phyloP scores from a whole-genome alignment of 331 rosid species.

The Cydonia oblonga region DNA sequence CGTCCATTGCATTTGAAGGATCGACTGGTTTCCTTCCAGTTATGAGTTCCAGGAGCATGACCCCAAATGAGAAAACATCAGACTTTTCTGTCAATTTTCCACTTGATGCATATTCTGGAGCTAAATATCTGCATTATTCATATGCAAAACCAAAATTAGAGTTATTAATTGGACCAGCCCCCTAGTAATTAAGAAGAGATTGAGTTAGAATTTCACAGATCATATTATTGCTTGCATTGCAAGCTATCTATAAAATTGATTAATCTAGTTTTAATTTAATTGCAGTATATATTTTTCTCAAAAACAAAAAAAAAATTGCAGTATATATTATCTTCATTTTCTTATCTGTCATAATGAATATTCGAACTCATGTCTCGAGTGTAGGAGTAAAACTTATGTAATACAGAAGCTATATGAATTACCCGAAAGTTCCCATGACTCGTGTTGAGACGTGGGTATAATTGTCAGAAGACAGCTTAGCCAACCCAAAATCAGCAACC shows the following conservation, averaged over 20 bases:
- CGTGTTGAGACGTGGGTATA: constrained; percentile 84
- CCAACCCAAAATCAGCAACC: constrained; percentile 64
- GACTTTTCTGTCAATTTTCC: constrained; percentile 80
- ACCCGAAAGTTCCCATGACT: constrained; percentile 97
- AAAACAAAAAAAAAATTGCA: no score
- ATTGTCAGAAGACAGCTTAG: constrained; percentile 65
- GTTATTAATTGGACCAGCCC: not conserved
- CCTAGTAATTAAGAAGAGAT: not conserved
- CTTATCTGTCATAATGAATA: not conserved
- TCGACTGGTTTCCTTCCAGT: constrained; percentile 70
- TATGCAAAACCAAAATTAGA: not conserved
- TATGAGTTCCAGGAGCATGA: constrained; percentile 72
- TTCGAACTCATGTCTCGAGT: not conserved
- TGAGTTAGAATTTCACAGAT: not conserved
- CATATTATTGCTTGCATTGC: not conserved
- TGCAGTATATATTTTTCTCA: no score
- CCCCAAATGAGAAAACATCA: constrained; percentile 87
- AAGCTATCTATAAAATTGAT: not conserved
- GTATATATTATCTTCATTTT: not conserved
- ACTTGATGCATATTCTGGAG: constrained; percentile 91
- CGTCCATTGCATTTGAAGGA: constrained; percentile 41
- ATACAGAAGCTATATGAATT: not conserved
- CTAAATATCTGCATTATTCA: constrained; percentile 55
- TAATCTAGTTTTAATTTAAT: no score
- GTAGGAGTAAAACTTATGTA: not conserved